phyloP scores from a whole-genome alignment of 805 yeast genomes.

The Zygosaccharomyces bisporus region DNA sequence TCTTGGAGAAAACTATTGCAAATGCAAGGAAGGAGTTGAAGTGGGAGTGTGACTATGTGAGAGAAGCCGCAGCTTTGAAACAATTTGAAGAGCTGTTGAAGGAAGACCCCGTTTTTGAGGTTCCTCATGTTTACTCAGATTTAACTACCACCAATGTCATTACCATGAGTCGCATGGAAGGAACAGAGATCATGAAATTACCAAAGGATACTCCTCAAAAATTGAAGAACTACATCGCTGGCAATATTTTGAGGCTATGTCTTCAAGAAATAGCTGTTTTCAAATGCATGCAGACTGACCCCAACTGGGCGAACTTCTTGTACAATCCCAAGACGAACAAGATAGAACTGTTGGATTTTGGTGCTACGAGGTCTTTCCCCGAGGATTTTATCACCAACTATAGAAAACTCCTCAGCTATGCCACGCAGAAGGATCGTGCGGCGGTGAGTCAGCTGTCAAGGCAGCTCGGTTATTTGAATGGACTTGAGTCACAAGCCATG shows the following conservation, averaged over 20 bases:
- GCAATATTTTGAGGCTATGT: slow-evolving; percentile 82
- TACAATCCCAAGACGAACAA: slow-evolving; percentile 67
- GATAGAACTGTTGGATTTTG: slow-evolving; percentile 89
- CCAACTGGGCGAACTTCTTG: slow-evolving; percentile 97
- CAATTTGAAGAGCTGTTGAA: slow-evolving; percentile 60
- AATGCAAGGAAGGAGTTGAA: slow-evolving; percentile 90
- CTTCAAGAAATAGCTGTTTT: slow-evolving; percentile 78
- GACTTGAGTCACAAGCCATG: slow-evolving; percentile 85
- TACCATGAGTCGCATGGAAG: slow-evolving; percentile 86
- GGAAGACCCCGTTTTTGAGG: slow-evolving; percentile 60
- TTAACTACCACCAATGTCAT: slow-evolving; percentile 77
- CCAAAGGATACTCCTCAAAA: slow-evolving; percentile 59
- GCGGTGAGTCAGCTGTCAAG: slow-evolving; percentile 61
- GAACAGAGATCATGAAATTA: slow-evolving; percentile 76
- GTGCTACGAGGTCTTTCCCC: slow-evolving; percentile 83
- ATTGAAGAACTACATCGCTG: slow-evolving; percentile 75
- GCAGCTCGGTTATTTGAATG: slow-evolving; percentile 84
- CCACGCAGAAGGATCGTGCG: slow-evolving; percentile 63
- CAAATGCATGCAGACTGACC: slow-evolving; percentile 96
- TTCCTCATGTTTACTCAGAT: slow-evolving; percentile 76
- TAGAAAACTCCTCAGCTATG: slow-evolving; percentile 66
- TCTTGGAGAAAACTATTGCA: slow-evolving; percentile 84
- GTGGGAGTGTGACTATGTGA: slow-evolving; percentile 95
- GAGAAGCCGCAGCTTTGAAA: slow-evolving; percentile 78
- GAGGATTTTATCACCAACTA: slow-evolving; percentile 67